These are phyloP conservation scores for Fonsecaea multimorphosa DNA, from an alignment of 2,329 filamentous ascomycete genomes.

Conservation along the genomic window DNA sequence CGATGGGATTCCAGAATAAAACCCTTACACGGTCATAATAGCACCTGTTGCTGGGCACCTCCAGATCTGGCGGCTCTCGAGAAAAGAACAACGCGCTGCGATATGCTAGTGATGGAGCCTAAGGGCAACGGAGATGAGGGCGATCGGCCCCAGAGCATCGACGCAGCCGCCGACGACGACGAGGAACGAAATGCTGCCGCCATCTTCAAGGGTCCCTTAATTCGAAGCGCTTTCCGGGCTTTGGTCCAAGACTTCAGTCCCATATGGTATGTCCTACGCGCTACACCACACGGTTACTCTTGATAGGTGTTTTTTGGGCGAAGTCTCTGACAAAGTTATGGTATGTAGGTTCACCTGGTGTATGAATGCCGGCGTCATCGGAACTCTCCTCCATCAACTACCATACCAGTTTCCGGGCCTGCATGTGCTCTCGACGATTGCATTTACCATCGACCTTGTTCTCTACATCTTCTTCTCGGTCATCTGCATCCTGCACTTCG, in stretches of 20 bases:
- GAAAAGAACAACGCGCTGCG: background rate
- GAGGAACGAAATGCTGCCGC: background rate
- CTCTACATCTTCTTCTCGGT: constrained; percentile 42
- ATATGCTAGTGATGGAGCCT: background rate
- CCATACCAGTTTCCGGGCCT: constrained; percentile 51
- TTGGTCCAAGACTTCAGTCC: constrained; percentile 33
- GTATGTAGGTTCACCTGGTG: constrained; percentile 38
- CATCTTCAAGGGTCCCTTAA: constrained; percentile 3
- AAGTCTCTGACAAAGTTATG: background rate
- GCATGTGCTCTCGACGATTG: constrained; percentile 45
- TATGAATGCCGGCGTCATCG: constrained; percentile 37
- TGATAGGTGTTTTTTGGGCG: too few relatives aligned
- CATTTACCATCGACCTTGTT: constrained; percentile 49
- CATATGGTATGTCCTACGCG: constrained; percentile 24
- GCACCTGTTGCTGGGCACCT: background rate
- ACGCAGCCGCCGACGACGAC: background rate
- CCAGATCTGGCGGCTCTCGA: background rate
- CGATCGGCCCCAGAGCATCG: background rate
- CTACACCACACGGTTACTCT: background rate
- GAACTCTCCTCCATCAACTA: constrained; percentile 35
- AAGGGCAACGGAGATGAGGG: background rate
- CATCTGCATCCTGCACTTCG: constrained; percentile 45
- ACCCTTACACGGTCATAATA: background rate
- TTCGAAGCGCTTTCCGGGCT: constrained; percentile 27
- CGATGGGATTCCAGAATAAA: background rate